Conservation (phyloP, 208 protist species). For the Leishmania gerbilli region DNA sequence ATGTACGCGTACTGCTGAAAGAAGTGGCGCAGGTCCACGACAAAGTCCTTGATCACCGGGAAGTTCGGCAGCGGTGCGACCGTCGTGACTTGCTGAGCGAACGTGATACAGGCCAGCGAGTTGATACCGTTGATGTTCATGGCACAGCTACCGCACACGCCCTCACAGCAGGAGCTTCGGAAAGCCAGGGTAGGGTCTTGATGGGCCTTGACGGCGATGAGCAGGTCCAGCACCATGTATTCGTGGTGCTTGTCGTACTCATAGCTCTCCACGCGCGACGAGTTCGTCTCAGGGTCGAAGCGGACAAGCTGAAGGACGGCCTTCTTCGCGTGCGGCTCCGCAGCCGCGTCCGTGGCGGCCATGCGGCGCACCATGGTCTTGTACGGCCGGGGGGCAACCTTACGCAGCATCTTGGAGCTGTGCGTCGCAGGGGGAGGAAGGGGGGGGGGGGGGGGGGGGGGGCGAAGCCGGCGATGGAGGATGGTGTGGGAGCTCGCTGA, state of each 20-base stretch:
- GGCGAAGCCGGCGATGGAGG: not conserved
- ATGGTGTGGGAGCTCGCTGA: not conserved
- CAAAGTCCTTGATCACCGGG: constrained; percentile 92
- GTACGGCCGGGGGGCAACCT: constrained; percentile 63
- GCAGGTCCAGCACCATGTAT: constrained; percentile 93
- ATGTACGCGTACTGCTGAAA: constrained; percentile 93
- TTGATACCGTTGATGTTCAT: constrained; percentile 96
- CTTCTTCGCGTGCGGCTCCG: constrained; percentile 37
- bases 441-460: too few relatives aligned
- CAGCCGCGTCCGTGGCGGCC: constrained; percentile 55
- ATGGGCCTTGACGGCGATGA: constrained; percentile 91
- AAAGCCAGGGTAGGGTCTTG: constrained; percentile 92
- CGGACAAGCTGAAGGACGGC: constrained; percentile 85
- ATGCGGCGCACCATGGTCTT: constrained; percentile 82
- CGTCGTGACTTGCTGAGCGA: constrained; percentile 82
- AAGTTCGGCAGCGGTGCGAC: constrained; percentile 91
- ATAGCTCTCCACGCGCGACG: constrained; percentile 85
- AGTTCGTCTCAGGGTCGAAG: constrained; percentile 88
- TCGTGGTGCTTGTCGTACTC: constrained; percentile 92
- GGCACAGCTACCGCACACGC: constrained; percentile 93
- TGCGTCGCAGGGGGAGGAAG: not conserved
- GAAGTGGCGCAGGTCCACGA: constrained; percentile 91
- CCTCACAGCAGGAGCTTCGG: constrained; percentile 91
- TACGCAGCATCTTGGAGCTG: constrained; percentile 62
- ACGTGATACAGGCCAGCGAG: constrained; percentile 91